These are phyloP conservation scores for Neopestalotiopsis rosae DNA, from an alignment of 2,329 filamentous ascomycete species.

Conservation along the genomic window DNA sequence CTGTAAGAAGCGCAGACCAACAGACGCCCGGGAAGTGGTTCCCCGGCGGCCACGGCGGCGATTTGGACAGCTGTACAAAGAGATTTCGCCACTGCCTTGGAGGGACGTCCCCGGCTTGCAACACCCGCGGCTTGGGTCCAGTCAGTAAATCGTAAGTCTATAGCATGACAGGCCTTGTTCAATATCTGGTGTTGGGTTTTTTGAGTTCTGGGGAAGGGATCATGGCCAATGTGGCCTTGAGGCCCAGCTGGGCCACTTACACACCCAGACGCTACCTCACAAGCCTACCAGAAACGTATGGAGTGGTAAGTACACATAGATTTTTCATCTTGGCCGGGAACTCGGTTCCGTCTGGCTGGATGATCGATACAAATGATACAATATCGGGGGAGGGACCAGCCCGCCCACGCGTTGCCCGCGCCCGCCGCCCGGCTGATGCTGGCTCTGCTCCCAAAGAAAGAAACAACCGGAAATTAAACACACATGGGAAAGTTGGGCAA, in stretches of 20 bases:
- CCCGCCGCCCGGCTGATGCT: background rate
- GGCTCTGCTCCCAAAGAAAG: background rate
- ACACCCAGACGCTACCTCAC: background rate
- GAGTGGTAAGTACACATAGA: too few species aligned
- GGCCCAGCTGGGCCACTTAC: too few species aligned
- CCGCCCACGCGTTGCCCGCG: background rate
- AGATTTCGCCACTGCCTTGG: background rate
- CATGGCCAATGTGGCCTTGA: too few species aligned
- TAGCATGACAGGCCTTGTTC: background rate
- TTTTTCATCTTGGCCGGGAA: background rate
- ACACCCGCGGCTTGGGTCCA: background rate
- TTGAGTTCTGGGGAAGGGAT: background rate
- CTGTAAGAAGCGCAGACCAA: too few species aligned
- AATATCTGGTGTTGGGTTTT: background rate
- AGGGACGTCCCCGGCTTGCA: background rate
- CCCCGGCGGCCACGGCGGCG: background rate
- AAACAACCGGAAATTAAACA: conserved; percentile 1
- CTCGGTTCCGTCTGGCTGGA: conserved; percentile 24
- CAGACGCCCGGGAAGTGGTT: too few species aligned
- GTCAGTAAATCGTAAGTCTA: background rate
- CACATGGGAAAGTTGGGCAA: background rate
- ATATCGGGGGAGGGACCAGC: background rate
- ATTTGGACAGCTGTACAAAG: background rate
- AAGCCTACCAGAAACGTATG: too few species aligned
- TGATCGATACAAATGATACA: background rate